These are phyloP conservation scores for Chlamydomonas eustigma DNA, from an alignment of 139 green algal genomes.

Conservation along the genomic window DNA sequence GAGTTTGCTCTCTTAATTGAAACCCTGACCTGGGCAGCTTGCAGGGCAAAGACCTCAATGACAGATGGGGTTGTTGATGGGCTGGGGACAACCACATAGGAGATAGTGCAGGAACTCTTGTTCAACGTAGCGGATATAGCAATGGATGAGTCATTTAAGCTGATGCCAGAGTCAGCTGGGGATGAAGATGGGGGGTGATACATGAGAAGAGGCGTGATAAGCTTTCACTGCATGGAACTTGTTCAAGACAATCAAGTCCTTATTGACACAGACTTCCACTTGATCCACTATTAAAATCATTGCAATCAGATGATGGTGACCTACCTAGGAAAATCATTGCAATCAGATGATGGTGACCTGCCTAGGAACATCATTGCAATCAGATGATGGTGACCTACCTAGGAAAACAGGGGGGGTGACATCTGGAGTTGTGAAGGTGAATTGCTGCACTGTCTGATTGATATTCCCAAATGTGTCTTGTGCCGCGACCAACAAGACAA, in stretches of 20 bases:
- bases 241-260: too few species aligned
- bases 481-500: slow-evolving; percentile 17
- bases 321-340: slow-evolving; percentile 10
- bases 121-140: slow-evolving; percentile 21
- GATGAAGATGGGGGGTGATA: too few species aligned
- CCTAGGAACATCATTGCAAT: too few species aligned
- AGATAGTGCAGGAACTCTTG: slow-evolving; percentile 15
- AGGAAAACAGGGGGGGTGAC: slow-evolving; percentile 27
- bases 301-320: too few species aligned
- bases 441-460: background rate
- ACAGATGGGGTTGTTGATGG: background rate
- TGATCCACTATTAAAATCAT: too few species aligned
- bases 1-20: too few species aligned
- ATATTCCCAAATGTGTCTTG: slow-evolving; percentile 28
- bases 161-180: background rate
- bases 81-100: background rate
- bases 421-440: slow-evolving; percentile 21
- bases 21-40: too few species aligned
- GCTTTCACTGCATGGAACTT: too few species aligned
- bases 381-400: too few species aligned
- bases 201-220: too few species aligned
- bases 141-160: slow-evolving; percentile 19
- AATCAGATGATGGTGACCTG: too few species aligned
- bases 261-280: too few species aligned
- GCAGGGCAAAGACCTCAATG: background rate